phyloP scores from a whole-genome alignment of 148 eudicot species.

The Limonium bicolor region DNA sequence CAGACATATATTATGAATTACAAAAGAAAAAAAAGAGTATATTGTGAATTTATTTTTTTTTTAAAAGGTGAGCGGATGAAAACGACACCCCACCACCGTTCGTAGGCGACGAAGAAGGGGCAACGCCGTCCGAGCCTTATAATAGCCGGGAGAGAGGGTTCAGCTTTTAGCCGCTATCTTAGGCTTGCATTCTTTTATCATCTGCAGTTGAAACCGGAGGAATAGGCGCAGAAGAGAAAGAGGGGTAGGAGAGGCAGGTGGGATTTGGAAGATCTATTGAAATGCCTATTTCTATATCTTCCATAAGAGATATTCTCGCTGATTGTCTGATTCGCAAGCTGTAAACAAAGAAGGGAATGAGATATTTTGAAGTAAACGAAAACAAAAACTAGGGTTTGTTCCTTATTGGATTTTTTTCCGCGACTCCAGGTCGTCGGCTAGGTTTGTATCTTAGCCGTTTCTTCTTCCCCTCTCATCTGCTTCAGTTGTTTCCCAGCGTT shows the following conservation, averaged over 20 bases:
- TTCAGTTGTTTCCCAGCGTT: background rate
- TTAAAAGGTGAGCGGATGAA: no score
- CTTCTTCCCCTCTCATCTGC: background rate
- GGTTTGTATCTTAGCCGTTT: background rate
- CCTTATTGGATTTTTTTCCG: background rate
- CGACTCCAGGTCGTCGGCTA: background rate
- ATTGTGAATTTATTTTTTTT: no score
- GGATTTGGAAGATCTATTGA: conserved; percentile 3
- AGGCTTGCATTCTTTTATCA: no score
- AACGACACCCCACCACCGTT: no score
- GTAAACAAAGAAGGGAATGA: conserved; percentile 1
- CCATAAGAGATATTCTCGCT: conserved; percentile 7
- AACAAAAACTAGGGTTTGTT: conserved; percentile 21
- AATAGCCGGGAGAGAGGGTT: conserved; percentile 5
- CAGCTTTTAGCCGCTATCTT: conserved; percentile 11
- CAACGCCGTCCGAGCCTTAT: conserved; percentile 18
- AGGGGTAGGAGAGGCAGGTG: background rate
- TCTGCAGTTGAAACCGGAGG: conserved; percentile 8
- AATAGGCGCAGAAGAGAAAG: conserved; percentile 5
- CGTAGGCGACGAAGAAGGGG: background rate
- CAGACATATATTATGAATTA: no score
- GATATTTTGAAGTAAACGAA: no score
- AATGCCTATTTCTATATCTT: conserved; percentile 5
- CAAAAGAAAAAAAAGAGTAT: no score
- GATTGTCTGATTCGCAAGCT: conserved; percentile 2